These are phyloP conservation scores for Leishmania tarentolae DNA, from an alignment of 208 protist genomes.

Conservation along the genomic window DNA sequence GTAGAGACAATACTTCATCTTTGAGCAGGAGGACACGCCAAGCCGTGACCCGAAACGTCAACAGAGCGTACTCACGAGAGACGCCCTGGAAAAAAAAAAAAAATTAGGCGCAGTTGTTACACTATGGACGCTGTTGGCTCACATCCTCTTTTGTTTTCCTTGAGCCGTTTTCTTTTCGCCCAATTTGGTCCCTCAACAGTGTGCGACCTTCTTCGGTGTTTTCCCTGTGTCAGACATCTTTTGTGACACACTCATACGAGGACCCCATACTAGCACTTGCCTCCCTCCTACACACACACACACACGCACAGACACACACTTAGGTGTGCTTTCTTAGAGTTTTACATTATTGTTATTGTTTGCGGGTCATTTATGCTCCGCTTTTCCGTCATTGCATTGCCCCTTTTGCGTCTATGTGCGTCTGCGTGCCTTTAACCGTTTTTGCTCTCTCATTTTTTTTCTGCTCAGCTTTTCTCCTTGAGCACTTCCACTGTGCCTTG, in stretches of 20 bases:
- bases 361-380: neutral
- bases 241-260: neutral
- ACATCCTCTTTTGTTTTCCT: neutral
- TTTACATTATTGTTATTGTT: neutral
- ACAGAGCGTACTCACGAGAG: neutral
- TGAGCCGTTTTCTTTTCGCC: neutral
- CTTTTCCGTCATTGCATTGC: neutral
- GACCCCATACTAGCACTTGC: neutral
- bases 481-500: neutral
- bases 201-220: neutral
- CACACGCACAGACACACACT: too few species aligned
- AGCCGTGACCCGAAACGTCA: neutral
- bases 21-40: neutral
- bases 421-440: neutral
- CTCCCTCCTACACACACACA: too few species aligned
- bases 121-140: neutral
- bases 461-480: neutral
- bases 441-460: neutral
- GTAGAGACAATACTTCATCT: neutral
- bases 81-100: neutral
- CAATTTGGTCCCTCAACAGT: neutral
- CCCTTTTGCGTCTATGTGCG: neutral
- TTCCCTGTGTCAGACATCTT: neutral
- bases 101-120: neutral
- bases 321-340: neutral